Percentiles rank a stretch among this genome's conserved stretches.
phyloP scores from a whole-genome alignment of 1,139 yeast species.

The Arxiozyma heterogenica region DNA sequence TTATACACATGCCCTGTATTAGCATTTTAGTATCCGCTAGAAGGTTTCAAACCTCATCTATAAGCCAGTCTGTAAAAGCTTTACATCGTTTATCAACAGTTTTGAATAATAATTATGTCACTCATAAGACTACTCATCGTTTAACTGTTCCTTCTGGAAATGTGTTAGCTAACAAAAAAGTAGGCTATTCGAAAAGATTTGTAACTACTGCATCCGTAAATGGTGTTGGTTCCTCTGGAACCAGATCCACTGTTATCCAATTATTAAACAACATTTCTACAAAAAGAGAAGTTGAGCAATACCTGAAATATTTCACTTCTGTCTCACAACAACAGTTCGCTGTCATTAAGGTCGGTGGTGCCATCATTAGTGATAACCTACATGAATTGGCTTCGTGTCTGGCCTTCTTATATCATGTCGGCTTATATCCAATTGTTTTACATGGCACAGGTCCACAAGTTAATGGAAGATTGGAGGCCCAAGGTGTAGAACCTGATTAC shows the following conservation, averaged over 20 bases:
- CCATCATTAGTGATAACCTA: constrained; percentile 89
- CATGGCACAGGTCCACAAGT: constrained; percentile 99
- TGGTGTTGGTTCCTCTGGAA: constrained; percentile 32
- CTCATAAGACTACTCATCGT: constrained; percentile 7
- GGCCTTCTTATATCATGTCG: constrained; percentile 94
- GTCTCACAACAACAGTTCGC: constrained; percentile 96
- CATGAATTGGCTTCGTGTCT: constrained; percentile 90
- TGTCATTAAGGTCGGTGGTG: constrained; percentile 97
- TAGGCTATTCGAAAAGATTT: constrained; percentile 23
- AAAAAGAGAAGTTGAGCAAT: constrained; percentile 95
- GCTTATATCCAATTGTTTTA: constrained; percentile 88
- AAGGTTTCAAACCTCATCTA: constrained; percentile 8
- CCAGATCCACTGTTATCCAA: constrained; percentile 92
- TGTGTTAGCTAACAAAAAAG: constrained; percentile 9
- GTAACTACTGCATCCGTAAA: constrained; percentile 15
- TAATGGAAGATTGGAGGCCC: constrained; percentile 83
- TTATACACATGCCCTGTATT: constrained; percentile 17
- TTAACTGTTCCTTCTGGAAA: not conserved
- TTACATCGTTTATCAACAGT: constrained; percentile 15
- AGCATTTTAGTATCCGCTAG: constrained; percentile 21
- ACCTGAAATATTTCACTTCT: constrained; percentile 89
- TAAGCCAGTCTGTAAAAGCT: not conserved
- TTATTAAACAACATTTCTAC: constrained; percentile 91
- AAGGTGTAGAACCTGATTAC: constrained; percentile 93
- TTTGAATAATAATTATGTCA: constrained; percentile 2